These are phyloP conservation scores for Kluyveromyces wickerhamii DNA, from an alignment of 805 yeast species.

Conservation along the genomic window DNA sequence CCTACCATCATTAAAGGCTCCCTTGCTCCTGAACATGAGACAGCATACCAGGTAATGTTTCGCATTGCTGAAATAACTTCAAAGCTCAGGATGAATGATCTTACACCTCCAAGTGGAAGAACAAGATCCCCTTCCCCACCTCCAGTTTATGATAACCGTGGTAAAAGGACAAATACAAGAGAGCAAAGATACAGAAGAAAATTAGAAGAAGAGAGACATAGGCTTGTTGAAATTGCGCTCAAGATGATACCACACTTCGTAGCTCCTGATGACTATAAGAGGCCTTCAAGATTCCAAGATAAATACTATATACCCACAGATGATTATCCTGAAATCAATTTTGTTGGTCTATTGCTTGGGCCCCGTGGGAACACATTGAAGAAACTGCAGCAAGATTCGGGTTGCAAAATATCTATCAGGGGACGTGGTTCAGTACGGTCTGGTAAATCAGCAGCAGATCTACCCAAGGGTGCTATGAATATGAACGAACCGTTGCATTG, in stretches of 20 bases:
- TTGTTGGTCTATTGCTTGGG: constrained; percentile 83
- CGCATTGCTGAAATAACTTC: constrained; percentile 76
- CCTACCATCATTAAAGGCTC: constrained; percentile 40
- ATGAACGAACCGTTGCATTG: constrained; percentile 85
- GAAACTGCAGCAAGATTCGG: constrained; percentile 72
- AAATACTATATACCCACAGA: constrained; percentile 79
- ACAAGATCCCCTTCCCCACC: constrained; percentile 82
- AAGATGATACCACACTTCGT: constrained; percentile 63
- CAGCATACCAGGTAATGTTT: constrained; percentile 58
- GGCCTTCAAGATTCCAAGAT: constrained; percentile 66
- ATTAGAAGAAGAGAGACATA: constrained; percentile 73
- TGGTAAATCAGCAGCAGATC: constrained; percentile 54
- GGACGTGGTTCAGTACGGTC: constrained; percentile 96
- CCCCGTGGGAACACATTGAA: constrained; percentile 92
- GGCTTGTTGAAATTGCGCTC: constrained; percentile 66
- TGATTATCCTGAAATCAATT: constrained; percentile 86
- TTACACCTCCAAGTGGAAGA: constrained; percentile 39
- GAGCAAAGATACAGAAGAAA: constrained; percentile 54
- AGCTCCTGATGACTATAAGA: constrained; percentile 72
- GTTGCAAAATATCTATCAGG: constrained; percentile 83
- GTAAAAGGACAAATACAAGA: constrained; percentile 80
- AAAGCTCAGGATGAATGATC: constrained; percentile 43
- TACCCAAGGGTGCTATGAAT: constrained; percentile 42
- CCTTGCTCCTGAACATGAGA: constrained; percentile 70
- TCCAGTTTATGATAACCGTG: constrained; percentile 77